Conservation (phyloP, 75 land plant genomes). For the Cunninghamia lanceolata region DNA sequence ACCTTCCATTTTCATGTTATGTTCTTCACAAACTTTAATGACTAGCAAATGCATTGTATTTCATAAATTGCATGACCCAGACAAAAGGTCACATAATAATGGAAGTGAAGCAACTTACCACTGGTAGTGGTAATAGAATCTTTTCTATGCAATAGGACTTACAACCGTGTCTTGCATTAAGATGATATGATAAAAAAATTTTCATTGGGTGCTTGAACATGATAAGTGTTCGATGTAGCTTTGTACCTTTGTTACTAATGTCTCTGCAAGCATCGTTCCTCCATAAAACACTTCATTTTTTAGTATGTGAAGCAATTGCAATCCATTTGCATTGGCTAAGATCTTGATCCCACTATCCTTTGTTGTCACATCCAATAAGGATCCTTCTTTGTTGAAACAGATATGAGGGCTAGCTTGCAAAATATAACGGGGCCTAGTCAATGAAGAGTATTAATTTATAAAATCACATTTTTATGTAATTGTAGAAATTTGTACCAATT, state of each 20-base stretch:
- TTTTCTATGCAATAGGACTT: background rate
- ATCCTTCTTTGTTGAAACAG: too few species aligned
- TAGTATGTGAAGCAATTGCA: slow-evolving; percentile 10
- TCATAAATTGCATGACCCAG: too few species aligned
- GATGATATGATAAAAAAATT: background rate
- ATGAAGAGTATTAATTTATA: too few species aligned
- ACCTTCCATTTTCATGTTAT: too few species aligned
- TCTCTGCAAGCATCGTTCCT: background rate
- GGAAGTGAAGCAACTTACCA: background rate
- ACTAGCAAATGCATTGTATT: too few species aligned
- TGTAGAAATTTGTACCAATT: too few species aligned
- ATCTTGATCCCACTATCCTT: slow-evolving; percentile 26
- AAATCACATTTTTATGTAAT: too few species aligned
- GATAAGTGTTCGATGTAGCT: background rate
- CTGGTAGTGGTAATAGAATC: background rate
- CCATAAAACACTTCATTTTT: background rate
- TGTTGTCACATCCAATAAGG: slow-evolving; percentile 29
- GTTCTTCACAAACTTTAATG: too few species aligned
- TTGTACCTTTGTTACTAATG: background rate
- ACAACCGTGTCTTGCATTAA: background rate
- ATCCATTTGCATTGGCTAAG: slow-evolving; percentile 22
- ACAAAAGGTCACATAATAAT: too few species aligned
- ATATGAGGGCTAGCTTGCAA: too few species aligned
- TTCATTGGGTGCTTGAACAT: background rate
- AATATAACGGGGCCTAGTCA: too few species aligned